A percentile compares a stretch with the other conserved stretches of the same genome.
These are phyloP conservation scores for Fusarium oxysporum DNA, from an alignment of 2,329 filamentous ascomycete species.

Conservation along the genomic window DNA sequence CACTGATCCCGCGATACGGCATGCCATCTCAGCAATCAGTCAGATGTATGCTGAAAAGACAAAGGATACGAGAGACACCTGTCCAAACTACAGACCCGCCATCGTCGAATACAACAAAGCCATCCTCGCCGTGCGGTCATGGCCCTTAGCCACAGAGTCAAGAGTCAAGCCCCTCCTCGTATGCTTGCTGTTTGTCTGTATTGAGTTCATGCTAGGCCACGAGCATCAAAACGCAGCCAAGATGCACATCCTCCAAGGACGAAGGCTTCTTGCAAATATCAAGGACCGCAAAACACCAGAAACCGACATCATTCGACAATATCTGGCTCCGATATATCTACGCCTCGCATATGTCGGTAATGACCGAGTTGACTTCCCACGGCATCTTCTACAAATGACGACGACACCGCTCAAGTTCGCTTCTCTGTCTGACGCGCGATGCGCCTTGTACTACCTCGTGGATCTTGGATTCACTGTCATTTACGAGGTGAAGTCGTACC, in stretches of 20 bases:
- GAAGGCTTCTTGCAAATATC: background rate
- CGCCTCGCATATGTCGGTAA: background rate
- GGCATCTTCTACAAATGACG: background rate
- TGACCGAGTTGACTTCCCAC: background rate
- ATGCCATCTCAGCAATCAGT: constrained; percentile 13
- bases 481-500: background rate
- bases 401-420: background rate
- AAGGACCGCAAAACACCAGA: background rate
- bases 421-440: background rate
- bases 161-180: background rate
- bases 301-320: background rate
- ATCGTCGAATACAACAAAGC: background rate
- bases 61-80: rapidly evolving
- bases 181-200: constrained; percentile 5
- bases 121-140: background rate
- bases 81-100: background rate
- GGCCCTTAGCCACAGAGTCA: background rate
- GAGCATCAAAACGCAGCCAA: background rate
- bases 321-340: background rate
- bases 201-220: background rate
- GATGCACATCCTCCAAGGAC: background rate
- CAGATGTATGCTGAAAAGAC: background rate
- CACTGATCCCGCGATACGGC: constrained; percentile 8
- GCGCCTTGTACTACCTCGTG: background rate
- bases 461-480: background rate